Conservation (phyloP, 1,284 basidiomycete genomes). For the Marasmius fiardii region DNA sequence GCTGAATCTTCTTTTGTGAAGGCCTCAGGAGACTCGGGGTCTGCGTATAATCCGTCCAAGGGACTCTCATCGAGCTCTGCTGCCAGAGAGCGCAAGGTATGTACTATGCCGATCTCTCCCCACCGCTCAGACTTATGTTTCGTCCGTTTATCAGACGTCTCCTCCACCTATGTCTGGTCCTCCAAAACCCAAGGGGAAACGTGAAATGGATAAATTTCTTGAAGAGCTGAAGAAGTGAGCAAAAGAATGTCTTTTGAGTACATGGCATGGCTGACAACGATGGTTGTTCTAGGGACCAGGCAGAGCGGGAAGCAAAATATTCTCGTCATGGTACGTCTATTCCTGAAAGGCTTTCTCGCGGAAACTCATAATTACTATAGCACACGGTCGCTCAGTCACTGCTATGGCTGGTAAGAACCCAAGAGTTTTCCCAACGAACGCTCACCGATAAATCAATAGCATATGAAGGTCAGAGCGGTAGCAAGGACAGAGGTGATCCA, state of each 20-base stretch:
- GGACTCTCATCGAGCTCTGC: not conserved
- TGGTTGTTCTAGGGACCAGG: conserved; percentile 78
- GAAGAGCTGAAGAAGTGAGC: conserved; percentile 87
- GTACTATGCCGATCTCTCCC: conserved; percentile 1
- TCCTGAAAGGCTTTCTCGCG: not conserved
- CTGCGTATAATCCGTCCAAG: conserved; percentile 42
- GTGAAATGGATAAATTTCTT: conserved; percentile 90
- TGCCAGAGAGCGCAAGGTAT: conserved; percentile 19
- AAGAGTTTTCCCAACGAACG: not conserved
- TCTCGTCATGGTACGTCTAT: conserved; percentile 61
- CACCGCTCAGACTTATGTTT: not conserved
- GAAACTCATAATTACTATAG: conserved; percentile 22
- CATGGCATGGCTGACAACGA: conserved; percentile 8
- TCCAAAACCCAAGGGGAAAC: conserved; percentile 80
- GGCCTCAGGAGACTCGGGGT: conserved; percentile 53
- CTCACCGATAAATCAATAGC: conserved; percentile 35
- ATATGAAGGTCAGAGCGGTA: conserved; percentile 85
- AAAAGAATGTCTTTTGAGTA: conserved; percentile 5
- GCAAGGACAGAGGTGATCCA: conserved; percentile 83
- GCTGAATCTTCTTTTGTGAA: conserved; percentile 72
- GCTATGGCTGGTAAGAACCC: conserved; percentile 71
- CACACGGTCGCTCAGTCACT: conserved; percentile 70
- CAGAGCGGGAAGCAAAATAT: conserved; percentile 81
- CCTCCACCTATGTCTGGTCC: conserved; percentile 44
- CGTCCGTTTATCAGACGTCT: conserved; percentile 35